Evolutionary conservation across 2,329 filamentous ascomycete genomes (phyloP).

Genomic region (Clonostachys rosea): DNA sequence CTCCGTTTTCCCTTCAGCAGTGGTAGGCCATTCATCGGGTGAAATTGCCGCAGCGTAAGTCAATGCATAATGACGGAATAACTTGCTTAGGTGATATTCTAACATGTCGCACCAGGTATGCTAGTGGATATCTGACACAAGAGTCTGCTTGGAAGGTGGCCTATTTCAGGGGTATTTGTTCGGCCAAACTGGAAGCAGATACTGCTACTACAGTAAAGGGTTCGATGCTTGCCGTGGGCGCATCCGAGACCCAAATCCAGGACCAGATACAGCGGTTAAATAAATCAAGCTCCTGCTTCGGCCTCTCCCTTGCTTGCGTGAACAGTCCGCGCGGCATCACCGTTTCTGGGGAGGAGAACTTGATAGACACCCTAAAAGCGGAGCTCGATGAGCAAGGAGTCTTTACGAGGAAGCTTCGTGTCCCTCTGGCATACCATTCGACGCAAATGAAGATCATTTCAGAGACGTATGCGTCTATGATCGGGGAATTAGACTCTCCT

Average conservation of each 20-base stretch:
- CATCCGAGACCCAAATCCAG: not conserved
- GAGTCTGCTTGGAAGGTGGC: constrained; percentile 3
- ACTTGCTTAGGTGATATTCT: no score
- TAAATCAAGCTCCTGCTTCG: no score
- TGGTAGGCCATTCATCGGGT: constrained; percentile 31
- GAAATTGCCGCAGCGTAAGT: constrained; percentile 36
- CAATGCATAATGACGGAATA: no score
- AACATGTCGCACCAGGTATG: no score
- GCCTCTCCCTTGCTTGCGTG: constrained; percentile 26
- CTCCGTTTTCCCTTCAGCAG: constrained; percentile 18
- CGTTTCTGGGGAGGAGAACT: constrained; percentile 32
- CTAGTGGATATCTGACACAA: constrained; percentile 11
- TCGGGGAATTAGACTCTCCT: not conserved
- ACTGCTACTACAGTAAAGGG: constrained; percentile 47
- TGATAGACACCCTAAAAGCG: not conserved
- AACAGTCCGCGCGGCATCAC: constrained; percentile 43
- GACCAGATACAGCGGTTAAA: no score
- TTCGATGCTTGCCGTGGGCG: constrained; percentile 26
- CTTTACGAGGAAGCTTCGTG: constrained; percentile 7
- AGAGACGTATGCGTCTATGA: not conserved
- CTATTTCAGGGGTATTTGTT: constrained; percentile 2
- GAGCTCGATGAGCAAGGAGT: not conserved
- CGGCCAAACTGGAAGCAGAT: constrained; percentile 6
- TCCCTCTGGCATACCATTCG: constrained; percentile 10
- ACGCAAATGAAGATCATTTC: constrained; percentile 4